Evolutionary conservation across 2,329 filamentous ascomycete species (phyloP), one percentile per base, ranked within the genome.

Genomic region (Ramularia endophylla): DNA sequence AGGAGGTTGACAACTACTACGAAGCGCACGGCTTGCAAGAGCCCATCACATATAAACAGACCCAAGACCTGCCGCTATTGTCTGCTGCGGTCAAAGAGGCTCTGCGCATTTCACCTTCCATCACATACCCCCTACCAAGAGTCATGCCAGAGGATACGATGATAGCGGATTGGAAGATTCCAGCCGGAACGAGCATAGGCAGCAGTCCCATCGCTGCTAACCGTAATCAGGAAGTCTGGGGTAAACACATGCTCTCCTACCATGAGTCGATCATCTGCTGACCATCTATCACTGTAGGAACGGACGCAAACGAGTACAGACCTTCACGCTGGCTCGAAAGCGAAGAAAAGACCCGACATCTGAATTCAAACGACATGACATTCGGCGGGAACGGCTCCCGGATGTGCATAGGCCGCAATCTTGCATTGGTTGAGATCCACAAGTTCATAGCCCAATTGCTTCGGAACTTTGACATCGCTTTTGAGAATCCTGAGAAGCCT

Each of bases 1-100:
- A 36, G 0, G 70, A 74, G 45, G 55, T 72, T 16, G 61, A 66
- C 19, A 44, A 31, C 2, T 60, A 61, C 8, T 46, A 51, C n/a
- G 43, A 27, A 9, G 38, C 40, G n/a, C 54, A 49, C 12, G 51
- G 46, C 6, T 36, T 58, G 18, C 43, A 43, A 27, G n/a, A 51
- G 18, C 41, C 50, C 15, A 32, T 62, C 7, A 51, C 44, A 6
- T 56, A 54, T 22, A 39, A 42, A 3, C 54, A 64, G 20, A 45
- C 48, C 48, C 22, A 28, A 35, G 36, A 51, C 54, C 39, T 58
- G 8, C 54, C 60, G 2, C 62, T 60, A 32, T 61, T 25, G 51
- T 60, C 16, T 25, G 48, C 45, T 9, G 36, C 41, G n/a, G 43
- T 66, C 34, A 67, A 64, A 41, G 65, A 67, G 36, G 59, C 62